Evolutionary conservation across 2,329 filamentous ascomycete species (phyloP).

Genomic region (Aspergillus sp.): DNA sequence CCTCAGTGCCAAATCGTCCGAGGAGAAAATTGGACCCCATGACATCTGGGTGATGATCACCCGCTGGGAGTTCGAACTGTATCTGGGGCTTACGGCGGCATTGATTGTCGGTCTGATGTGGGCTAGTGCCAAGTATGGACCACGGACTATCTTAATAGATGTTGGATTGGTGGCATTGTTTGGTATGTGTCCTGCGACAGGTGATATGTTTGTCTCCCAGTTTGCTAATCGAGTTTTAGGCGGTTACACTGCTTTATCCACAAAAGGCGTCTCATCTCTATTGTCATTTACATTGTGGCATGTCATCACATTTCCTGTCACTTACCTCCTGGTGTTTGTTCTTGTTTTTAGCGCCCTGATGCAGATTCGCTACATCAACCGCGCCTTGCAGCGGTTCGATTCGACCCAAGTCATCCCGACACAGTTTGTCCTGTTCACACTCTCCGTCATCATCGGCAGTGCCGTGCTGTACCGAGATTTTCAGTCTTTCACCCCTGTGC

Average conservation of each 20-base stretch:
- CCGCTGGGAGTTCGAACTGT: constrained; percentile 84
- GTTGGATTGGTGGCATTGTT: constrained; percentile 90
- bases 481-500: constrained; percentile 70
- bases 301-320: constrained; percentile 86
- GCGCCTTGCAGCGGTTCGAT: constrained; percentile 84
- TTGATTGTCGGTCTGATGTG: constrained; percentile 78
- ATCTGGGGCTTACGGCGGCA: constrained; percentile 70
- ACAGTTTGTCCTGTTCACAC: constrained; percentile 94
- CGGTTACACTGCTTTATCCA: constrained; percentile 93
- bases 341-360: constrained; percentile 83
- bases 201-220: constrained; percentile 1
- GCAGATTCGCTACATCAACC: constrained; percentile 97
- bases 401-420: constrained; percentile 97
- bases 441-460: constrained; percentile 92
- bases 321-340: constrained; percentile 78
- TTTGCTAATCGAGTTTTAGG: constrained; percentile 48
- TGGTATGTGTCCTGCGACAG: constrained; percentile 53
- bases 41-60: constrained; percentile 90
- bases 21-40: constrained; percentile 85
- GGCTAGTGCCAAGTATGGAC: constrained; percentile 79
- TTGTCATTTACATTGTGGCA: constrained; percentile 86
- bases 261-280: constrained; percentile 93
- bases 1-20: constrained; percentile 81
- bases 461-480: constrained; percentile 94
- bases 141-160: constrained; percentile 83